These are phyloP conservation scores for Aspergillus campestris DNA, from an alignment of 495 filamentous ascomycete genomes.

Conservation along the genomic window DNA sequence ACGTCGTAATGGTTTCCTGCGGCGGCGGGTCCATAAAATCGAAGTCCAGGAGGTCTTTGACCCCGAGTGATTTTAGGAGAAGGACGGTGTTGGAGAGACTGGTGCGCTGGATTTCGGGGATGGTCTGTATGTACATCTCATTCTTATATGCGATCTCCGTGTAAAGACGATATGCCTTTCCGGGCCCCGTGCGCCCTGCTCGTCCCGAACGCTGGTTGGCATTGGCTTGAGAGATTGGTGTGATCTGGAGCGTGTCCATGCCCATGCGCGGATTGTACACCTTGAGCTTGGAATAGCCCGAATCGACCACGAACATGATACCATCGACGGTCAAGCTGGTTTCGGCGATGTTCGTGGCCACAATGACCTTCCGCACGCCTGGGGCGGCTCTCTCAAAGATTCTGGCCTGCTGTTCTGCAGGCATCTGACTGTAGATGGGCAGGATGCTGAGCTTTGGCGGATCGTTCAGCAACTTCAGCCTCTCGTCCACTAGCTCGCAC, in stretches of 20 bases:
- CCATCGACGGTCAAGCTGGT: slow-evolving; percentile 97
- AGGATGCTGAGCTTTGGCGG: slow-evolving; percentile 91
- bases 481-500: slow-evolving; percentile 83
- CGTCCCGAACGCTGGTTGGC: slow-evolving; percentile 87
- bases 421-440: slow-evolving; percentile 99
- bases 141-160: slow-evolving; percentile 94
- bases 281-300: slow-evolving; percentile 93
- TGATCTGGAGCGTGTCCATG: slow-evolving; percentile 98
- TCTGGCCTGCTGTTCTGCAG: slow-evolving; percentile 92
- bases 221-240: slow-evolving; percentile 95
- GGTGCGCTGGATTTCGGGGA: slow-evolving; percentile 96
- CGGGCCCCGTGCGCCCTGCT: slow-evolving; percentile 90
- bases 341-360: slow-evolving; percentile 98
- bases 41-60: slow-evolving; percentile 92
- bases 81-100: slow-evolving; percentile 93
- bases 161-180: slow-evolving; percentile 90
- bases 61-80: slow-evolving; percentile 87
- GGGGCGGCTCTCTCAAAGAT: slow-evolving; percentile 89
- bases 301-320: slow-evolving; percentile 98
- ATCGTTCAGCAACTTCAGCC: slow-evolving; percentile 86
- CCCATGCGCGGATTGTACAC: slow-evolving; percentile 99
- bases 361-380: slow-evolving; percentile 93
- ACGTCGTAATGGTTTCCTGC: slow-evolving; percentile 96
- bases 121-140: slow-evolving; percentile 94
- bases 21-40: slow-evolving; percentile 99